Conservation (phyloP, 2,329 filamentous ascomycete species). For the Curvularia lunata region DNA sequence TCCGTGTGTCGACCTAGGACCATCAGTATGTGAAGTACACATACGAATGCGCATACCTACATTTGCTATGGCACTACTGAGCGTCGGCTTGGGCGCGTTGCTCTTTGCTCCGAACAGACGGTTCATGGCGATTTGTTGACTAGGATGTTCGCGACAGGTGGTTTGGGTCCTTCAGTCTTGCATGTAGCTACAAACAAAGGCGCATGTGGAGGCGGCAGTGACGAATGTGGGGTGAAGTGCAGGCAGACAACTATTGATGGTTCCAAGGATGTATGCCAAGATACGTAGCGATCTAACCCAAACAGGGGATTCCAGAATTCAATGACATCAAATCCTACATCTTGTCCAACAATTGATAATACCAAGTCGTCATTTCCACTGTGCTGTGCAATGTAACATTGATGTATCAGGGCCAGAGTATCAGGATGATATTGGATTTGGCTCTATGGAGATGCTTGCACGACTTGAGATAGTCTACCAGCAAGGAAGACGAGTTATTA, state of each 20-base stretch:
- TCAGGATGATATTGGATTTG: too few species aligned
- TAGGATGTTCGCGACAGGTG: neutral
- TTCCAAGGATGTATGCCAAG: conserved; percentile 1
- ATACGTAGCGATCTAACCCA: neutral
- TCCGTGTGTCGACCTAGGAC: conserved; percentile 74
- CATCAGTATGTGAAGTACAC: conserved; percentile 25
- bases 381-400: too few species aligned
- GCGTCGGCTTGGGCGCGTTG: conserved; percentile 86
- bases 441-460: too few species aligned
- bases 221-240: conserved; percentile 17
- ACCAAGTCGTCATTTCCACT: too few species aligned
- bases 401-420: too few species aligned
- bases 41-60: conserved; percentile 54
- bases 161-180: neutral
- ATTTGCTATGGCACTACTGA: conserved; percentile 81
- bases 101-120: conserved; percentile 90
- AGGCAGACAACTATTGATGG: conserved; percentile 14
- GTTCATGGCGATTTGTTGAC: conserved; percentile 70
- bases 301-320: neutral
- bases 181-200: neutral
- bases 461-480: too few species aligned
- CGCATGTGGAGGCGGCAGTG: neutral
- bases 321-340: neutral
- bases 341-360: neutral
- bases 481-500: too few species aligned